Base-by-base conservation (phyloP, 176 grass and related monocot genomes). In the Rhynchospora breviuscula region DNA sequence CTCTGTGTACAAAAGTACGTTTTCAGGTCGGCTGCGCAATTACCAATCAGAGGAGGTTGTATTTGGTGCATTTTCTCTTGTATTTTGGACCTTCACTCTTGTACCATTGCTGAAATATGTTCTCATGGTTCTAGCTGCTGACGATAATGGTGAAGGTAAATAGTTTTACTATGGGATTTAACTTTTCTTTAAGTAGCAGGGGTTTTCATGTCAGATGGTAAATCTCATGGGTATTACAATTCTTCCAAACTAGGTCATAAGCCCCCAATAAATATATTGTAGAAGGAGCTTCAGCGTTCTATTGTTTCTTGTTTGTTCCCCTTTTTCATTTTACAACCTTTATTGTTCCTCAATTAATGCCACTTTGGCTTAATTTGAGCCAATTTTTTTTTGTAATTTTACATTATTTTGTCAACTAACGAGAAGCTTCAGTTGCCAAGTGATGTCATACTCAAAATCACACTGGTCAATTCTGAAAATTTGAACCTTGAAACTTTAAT, bases 61-160 rank as follows among this genome's bases (percentile, higher is more conserved):
- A n/a, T n/a, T n/a, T n/a, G n/a, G n/a, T n/a, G n/a, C n/a, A n/a
- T n/a, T n/a, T n/a, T n/a, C n/a, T n/a, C n/a, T n/a, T n/a, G n/a
- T n/a, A n/a, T n/a, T n/a, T n/a, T n/a, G n/a, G n/a, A n/a, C n/a
- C n/a, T n/a, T n/a, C n/a, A n/a, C n/a, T n/a, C n/a, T n/a, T n/a
- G n/a, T n/a, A n/a, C n/a, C n/a, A n/a, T n/a, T n/a, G n/a, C n/a
- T n/a, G n/a, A n/a, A n/a, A n/a, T n/a, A n/a, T n/a, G n/a, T n/a
- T n/a, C n/a, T n/a, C n/a, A 71, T 98, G 62, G 92, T 98, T 59
- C 81, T 98, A 70, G 88, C 89, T 59, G 87, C 96, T 73, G 88
- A 95, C 78, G 96, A 98, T 80, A 93, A 93, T 65, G 93, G 93
- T 2, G 96, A 98, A 98, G 96, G 96, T 94, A 75, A 43, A 31